Evolutionary conservation across 2,329 filamentous ascomycete species (phyloP).

Genomic region (Aspergillus fischeri): DNA sequence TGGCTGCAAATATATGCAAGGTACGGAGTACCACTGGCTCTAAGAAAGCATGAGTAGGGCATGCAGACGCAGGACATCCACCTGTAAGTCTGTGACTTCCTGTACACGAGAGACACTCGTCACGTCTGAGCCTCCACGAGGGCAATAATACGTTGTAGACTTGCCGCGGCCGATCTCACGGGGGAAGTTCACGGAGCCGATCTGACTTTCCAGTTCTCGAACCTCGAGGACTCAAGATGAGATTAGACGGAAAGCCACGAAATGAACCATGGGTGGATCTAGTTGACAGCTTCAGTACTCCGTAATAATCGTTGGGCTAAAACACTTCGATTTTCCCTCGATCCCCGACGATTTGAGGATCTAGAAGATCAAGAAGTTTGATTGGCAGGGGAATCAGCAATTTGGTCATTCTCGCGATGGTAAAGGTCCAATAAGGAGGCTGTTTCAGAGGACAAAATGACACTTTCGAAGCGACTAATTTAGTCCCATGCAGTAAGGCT

Average conservation of each 20-base stretch:
- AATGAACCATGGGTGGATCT: conserved; percentile 8
- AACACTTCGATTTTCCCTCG: background rate
- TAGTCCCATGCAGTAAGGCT: background rate
- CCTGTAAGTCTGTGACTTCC: background rate
- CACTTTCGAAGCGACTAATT: background rate
- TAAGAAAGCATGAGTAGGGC: background rate
- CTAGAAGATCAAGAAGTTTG: conserved; percentile 8
- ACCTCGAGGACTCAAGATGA: conserved; percentile 1
- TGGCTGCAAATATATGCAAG: background rate
- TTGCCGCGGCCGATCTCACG: background rate
- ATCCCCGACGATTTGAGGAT: background rate
- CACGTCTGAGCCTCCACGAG: background rate
- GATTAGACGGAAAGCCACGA: background rate
- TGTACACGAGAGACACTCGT: background rate
- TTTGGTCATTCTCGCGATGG: conserved; percentile 1
- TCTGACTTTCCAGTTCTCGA: background rate
- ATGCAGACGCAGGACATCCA: background rate
- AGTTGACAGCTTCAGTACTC: conserved; percentile 1
- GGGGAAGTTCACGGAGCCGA: background rate
- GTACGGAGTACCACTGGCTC: background rate
- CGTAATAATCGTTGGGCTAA: background rate
- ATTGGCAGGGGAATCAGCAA: conserved; percentile 13
- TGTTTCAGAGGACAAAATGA: conserved; percentile 1
- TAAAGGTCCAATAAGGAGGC: conserved; percentile 14
- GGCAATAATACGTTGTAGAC: background rate